These are phyloP conservation scores for Teunomyces kruisii DNA, from an alignment of 805 yeast genomes.

Conservation along the genomic window DNA sequence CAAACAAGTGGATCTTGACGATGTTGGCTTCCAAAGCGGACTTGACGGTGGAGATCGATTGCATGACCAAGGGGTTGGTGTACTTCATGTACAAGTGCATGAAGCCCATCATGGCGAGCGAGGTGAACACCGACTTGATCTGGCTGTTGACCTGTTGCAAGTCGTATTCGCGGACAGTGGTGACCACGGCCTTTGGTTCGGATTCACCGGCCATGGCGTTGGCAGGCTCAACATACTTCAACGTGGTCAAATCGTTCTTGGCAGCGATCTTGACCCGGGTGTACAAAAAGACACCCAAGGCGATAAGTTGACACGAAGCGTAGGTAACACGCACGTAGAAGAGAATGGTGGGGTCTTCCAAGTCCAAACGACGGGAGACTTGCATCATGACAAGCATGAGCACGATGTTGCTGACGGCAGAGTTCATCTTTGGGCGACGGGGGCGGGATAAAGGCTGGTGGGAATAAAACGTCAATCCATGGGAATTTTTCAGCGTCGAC, in stretches of 20 bases:
- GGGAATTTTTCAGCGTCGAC: not conserved
- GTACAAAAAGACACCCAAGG: constrained; percentile 65
- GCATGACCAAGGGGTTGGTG: constrained; percentile 96
- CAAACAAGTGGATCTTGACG: constrained; percentile 87
- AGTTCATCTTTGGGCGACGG: constrained; percentile 56
- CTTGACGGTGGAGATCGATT: constrained; percentile 87
- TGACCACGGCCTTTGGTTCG: constrained; percentile 73
- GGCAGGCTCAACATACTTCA: constrained; percentile 88
- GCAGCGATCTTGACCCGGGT: constrained; percentile 59
- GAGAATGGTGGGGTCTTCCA: constrained; percentile 77
- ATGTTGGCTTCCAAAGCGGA: constrained; percentile 85
- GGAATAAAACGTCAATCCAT: too few relatives aligned
- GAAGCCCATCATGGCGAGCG: constrained; percentile 95
- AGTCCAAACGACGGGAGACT: constrained; percentile 81
- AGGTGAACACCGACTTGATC: constrained; percentile 80
- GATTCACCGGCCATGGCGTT: constrained; percentile 74
- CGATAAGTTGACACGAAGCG: constrained; percentile 60
- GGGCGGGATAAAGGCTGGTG: not conserved
- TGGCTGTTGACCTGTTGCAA: constrained; percentile 78
- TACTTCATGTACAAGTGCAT: constrained; percentile 97
- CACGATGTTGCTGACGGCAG: constrained; percentile 81
- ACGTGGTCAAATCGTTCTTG: constrained; percentile 87
- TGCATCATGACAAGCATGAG: constrained; percentile 97
- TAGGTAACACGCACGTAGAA: constrained; percentile 76
- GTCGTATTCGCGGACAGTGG: constrained; percentile 95